Base-by-base conservation (phyloP, 768 basidiomycete species). In the Coprinopsis strossmayeri region DNA sequence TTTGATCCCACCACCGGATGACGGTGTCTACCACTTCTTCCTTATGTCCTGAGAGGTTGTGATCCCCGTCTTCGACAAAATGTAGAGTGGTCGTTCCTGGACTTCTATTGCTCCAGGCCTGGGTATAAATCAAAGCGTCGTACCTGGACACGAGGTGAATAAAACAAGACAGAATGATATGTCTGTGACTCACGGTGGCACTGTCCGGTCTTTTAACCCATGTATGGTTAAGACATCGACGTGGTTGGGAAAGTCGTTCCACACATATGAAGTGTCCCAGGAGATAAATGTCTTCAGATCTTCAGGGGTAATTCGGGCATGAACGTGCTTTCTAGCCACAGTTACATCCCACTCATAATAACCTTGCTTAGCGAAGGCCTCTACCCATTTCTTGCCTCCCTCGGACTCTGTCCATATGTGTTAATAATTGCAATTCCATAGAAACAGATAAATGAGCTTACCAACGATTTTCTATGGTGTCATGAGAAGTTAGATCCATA, bases 191-290 rank as follows among this genome's bases (percentile, higher is more conserved):
- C 62, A 89, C 84, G 82, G 74, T 12, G 87, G 82, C 0, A 91
- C 85, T 20, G 73, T 75, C 34, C 66, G 58, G 55, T 92, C 90
- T 25, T 66, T 65, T 34, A 90, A 65, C n/a, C 89, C 90, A 49
- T 91, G 90, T 40, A 90, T 59, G 2, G 82, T 87, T 38, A 92
- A 65, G n/a, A 85, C 87, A 61, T 90, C 76, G 5, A 73, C 71
- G 1, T 64, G 52, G 12, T 63, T 53, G 20, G 90, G 89, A 57
- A 91, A 91, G 3, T 69, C 60, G 42, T 77, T 74, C 80, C 82
- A 84, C 23, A 89, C 79, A 25, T 82, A 65, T 1, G 77, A 77
- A 10, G 81, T 76, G 57, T 91, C 79, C 77, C 82, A 86, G 18
- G 59, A 67, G 17, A 75, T 70, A 61, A 89, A 90, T 5, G 64